Base-by-base conservation (phyloP, 768 basidiomycete species). In the Boletellus ananiceps region DNA sequence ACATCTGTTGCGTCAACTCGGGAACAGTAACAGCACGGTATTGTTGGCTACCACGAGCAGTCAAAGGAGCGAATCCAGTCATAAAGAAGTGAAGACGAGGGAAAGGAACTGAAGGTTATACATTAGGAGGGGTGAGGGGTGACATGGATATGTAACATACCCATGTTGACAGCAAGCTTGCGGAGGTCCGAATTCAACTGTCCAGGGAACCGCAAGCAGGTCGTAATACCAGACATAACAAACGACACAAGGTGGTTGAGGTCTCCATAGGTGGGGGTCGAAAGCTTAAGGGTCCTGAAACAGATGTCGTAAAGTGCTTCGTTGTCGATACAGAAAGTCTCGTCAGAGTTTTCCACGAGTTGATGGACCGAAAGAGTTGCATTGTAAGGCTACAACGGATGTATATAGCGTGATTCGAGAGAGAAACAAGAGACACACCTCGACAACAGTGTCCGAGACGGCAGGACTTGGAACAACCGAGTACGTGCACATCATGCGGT, bases 401-500 rank as follows among this genome's bases (percentile, higher is more conserved):
- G 29, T 61, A 35, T 50, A 31, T 8, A 1, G 0, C n/a, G 47
- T 37, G 23, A 48, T 15, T 40, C 27, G 16, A 47, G 8, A 49
- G 14, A 12, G 12, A 19, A 18, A 1, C 3, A 29, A 49, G 33
- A 11, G 50, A 62, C 67, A 14, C 57, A 87, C 87, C 76, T 98
- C 95, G 57, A 97, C 94, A 60, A 99, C 96, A 49, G 96, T 98
- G 69, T 98, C 96, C 12, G 94, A 98, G 46, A 97, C 94, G 70
- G 95, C 95, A 49, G 95, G 93, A 71, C 84, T 87, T 27, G 95
- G 95, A 14, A 98, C 91, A 62, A 99, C 95, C 48, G 96, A 98
- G 79, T 95, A 99, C 53, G 96, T 98, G 70, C 91, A 93, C 95
- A 98, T 97, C 95, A 99, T 99, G 49, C 96, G 80, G 72, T 99